A percentile compares a stretch with the other conserved stretches of the same genome.
Conservation (phyloP, 2,329 filamentous ascomycete genomes). For the Talaromyces sp. region DNA sequence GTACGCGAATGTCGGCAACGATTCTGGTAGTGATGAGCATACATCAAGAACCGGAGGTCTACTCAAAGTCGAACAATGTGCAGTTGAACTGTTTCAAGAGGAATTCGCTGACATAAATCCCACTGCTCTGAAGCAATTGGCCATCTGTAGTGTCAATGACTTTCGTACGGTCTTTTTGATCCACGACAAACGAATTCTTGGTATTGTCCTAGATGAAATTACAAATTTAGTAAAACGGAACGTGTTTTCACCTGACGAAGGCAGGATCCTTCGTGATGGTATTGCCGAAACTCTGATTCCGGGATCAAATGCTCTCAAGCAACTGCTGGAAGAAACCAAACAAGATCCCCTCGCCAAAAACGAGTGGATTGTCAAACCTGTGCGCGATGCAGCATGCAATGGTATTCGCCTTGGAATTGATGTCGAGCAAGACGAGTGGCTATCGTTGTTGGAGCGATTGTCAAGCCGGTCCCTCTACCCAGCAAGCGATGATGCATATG, state of each 20-base stretch:
- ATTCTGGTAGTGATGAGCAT: conserved; percentile 20
- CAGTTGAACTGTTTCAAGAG: conserved; percentile 32
- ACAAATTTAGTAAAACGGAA: conserved; percentile 23
- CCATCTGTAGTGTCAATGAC: conserved; percentile 33
- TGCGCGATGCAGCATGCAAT: conserved; percentile 26
- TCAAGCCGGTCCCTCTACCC: conserved; percentile 11
- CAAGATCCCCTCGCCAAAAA: conserved; percentile 23
- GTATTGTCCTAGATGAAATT: conserved; percentile 31
- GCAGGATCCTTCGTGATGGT: conserved; percentile 23
- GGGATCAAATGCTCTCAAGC: conserved; percentile 27
- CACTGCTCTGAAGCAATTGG: conserved; percentile 29
- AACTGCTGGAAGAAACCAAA: conserved; percentile 18
- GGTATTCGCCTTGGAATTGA: conserved; percentile 30
- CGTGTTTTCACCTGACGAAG: conserved; percentile 25
- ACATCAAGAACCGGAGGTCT: conserved; percentile 23
- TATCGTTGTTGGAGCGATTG: conserved; percentile 24
- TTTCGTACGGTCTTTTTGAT: conserved; percentile 33
- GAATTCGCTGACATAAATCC: conserved; percentile 27
- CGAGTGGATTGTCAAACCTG: conserved; percentile 29
- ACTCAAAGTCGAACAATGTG: conserved; percentile 22
- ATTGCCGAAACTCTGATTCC: conserved; percentile 29
- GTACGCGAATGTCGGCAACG: conserved; percentile 21
- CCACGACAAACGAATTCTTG: conserved; percentile 38
- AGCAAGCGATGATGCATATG: conserved; percentile 21
- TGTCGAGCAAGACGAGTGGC: conserved; percentile 25